These are phyloP conservation scores for Schizonepeta tenuifolia DNA, from an alignment of 257 asterid genomes.

Conservation along the genomic window DNA sequence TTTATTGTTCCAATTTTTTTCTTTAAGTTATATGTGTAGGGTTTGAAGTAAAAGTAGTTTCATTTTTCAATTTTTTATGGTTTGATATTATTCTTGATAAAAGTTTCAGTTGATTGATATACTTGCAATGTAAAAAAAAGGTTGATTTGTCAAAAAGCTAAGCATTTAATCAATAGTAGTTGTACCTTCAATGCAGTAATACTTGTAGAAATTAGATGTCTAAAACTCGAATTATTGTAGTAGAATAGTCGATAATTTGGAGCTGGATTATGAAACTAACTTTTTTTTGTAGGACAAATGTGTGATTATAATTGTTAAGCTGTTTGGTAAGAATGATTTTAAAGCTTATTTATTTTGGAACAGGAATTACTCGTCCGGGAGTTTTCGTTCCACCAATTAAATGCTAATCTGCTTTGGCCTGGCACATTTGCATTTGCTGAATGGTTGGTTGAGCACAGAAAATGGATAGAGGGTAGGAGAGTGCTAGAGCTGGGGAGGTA, in stretches of 20 bases:
- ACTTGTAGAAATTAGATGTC: background rate
- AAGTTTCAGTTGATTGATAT: background rate
- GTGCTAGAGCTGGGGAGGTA: constrained; percentile 90
- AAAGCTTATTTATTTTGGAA: constrained; percentile 28
- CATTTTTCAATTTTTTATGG: background rate
- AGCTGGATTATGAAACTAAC: constrained; percentile 13
- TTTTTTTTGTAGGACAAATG: background rate
- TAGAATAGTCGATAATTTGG: background rate
- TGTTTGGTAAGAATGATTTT: background rate
- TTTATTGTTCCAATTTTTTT: background rate
- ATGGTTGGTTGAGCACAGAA: constrained; percentile 71
- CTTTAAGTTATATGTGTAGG: background rate
- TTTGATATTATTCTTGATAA: background rate
- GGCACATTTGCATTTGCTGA: constrained; percentile 93
- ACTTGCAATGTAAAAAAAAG: background rate
- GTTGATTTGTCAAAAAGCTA: background rate
- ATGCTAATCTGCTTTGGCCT: constrained; percentile 97
- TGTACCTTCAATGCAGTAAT: constrained; percentile 16
- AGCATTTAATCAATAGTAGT: constrained; percentile 4
- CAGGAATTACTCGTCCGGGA: constrained; percentile 87
- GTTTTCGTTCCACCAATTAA: constrained; percentile 85
- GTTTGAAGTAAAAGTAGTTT: constrained; percentile 9
- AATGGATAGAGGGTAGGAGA: constrained; percentile 65
- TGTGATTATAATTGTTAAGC: background rate
- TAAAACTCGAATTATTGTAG: constrained; percentile 1